Percentiles rank a stretch among this genome's conserved stretches.
Conservation (phyloP, 2,329 filamentous ascomycete species). For the Penicillium corylophilum region DNA sequence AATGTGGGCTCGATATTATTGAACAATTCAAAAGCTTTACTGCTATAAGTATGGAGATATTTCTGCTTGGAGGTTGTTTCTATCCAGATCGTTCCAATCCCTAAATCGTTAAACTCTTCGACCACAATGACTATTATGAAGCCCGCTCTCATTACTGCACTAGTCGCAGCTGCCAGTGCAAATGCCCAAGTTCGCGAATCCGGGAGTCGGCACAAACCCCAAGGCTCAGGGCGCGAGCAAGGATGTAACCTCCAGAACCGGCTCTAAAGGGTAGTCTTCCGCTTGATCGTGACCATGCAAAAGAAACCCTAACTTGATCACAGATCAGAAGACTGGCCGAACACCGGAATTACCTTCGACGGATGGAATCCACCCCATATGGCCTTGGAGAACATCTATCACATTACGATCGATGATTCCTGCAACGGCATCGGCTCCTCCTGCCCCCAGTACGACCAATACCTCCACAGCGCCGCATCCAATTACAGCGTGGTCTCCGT, state of each 20-base stretch:
- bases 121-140: constrained; percentile 7
- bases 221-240: constrained; percentile 14
- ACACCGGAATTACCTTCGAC: constrained; percentile 10
- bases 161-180: constrained; percentile 1
- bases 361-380: constrained; percentile 40
- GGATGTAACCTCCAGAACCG: constrained; percentile 9
- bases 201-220: constrained; percentile 13
- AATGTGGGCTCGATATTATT: not conserved
- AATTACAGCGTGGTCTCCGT: constrained; percentile 36
- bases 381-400: constrained; percentile 16
- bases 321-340: constrained; percentile 19
- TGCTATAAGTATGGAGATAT: not conserved
- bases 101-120: no score
- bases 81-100: not conserved
- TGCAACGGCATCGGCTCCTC: constrained; percentile 16
- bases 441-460: constrained; percentile 33
- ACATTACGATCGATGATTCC: constrained; percentile 17
- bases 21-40: not conserved
- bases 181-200: constrained; percentile 12
- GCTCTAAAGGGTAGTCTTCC: constrained; percentile 9
- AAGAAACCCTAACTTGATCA: not conserved
- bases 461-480: constrained; percentile 32
- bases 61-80: not conserved
- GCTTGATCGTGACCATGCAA: not conserved
- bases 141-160: not conserved